Evolutionary conservation across 208 protist genomes (phyloP).

Genomic region (Naegleria lovaniensis): DNA sequence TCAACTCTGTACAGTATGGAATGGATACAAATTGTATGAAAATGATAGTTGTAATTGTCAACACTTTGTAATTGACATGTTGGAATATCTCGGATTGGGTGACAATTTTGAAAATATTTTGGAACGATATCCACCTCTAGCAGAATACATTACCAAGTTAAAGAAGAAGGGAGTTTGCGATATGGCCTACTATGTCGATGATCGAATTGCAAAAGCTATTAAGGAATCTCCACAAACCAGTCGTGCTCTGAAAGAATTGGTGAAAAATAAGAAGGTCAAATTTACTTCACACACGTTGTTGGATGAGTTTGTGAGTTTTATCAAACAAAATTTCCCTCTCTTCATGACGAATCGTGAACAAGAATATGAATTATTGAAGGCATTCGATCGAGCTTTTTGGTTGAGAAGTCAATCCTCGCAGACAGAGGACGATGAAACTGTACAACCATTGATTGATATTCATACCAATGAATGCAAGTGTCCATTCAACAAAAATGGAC

Average conservation of each 20-base stretch:
- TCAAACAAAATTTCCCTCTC: background rate
- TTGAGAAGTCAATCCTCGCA: background rate
- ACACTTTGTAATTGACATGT: background rate
- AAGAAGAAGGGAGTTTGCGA: background rate
- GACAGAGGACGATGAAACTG: background rate
- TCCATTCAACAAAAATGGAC: background rate
- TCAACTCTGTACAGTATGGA: conserved; percentile 12
- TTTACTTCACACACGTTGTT: background rate
- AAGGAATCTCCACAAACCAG: background rate
- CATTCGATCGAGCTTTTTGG: conserved; percentile 23
- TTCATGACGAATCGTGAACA: background rate
- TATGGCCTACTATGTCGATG: background rate
- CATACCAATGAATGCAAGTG: background rate
- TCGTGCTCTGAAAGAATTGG: background rate
- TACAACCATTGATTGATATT: background rate
- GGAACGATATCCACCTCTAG: background rate
- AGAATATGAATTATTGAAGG: conserved; percentile 8
- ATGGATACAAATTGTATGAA: background rate
- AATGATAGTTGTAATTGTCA: background rate
- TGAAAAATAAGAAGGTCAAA: background rate
- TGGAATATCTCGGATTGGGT: background rate
- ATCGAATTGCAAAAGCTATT: background rate
- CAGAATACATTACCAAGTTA: background rate
- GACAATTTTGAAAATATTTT: background rate
- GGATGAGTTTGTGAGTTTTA: background rate